Evolutionary conservation across 1,284 basidiomycete species (phyloP), one percentile per base, ranked within the genome.

Genomic region (Tylopilus microsporus): DNA sequence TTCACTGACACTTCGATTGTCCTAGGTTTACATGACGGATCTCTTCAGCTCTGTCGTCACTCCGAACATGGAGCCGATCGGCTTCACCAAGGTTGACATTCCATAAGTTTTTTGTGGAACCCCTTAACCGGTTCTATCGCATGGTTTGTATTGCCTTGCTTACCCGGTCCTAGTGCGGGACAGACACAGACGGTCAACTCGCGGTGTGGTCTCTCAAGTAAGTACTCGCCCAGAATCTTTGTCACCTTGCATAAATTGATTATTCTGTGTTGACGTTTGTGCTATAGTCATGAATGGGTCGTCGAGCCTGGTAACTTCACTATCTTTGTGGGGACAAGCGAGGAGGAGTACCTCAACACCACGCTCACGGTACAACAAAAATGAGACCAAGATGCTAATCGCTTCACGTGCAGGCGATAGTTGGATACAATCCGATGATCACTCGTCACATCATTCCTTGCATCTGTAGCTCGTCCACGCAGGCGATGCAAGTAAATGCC

Each of bases 21-120:
- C 39, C 8, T 82, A 87, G 79, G 80, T 87, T 1, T 88, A 88
- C 69, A 70, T 81, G 52, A 85, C 81, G 0, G 85, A 87, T 63
- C 60, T 80, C 9, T 73, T 82, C 15, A 82, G 80, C 60, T 85
- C 84, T 5, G 81, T 86, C 5, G 85, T 86, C 18, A 86, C 84
- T 0, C 81, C 83, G 0, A 85, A 84, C 63, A 84, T 84, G 67
- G 73, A 82, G 59, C 75, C 88, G 5, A 76, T 83, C 45, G 85
- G 82, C 1, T 87, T 88, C 72, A 65, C 78, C 63, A 87, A 88
- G 68, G 78, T 87, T 5, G 65, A 76, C 53, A 72, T 87, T 21
- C 70, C 77, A 83, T 86, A 66, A 65, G 84, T 78, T 3, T n/a
- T 32, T 43, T 34, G 53, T 60, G 19, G 3, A 10, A 8, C 16